A percentile compares a stretch with the other conserved stretches of the same genome.
phyloP scores from a whole-genome alignment of 352 stramenopile genomes.

The Globisporangium megalacanthum region DNA sequence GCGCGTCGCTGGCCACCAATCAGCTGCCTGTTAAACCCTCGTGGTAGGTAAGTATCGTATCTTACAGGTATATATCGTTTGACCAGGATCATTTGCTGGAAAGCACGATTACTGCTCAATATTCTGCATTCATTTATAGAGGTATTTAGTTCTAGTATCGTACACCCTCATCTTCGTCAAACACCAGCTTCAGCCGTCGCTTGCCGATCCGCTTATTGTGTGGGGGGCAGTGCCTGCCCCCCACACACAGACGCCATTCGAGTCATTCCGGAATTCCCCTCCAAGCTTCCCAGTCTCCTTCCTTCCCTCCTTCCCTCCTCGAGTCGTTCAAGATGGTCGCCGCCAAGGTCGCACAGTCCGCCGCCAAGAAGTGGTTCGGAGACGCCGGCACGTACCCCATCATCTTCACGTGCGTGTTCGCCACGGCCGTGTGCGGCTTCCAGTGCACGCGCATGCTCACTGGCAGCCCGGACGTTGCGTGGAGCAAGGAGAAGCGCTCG shows the following conservation, averaged over 20 bases:
- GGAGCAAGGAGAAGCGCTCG: conserved; percentile 72
- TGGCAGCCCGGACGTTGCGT: conserved; percentile 69
- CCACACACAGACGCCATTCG: not conserved
- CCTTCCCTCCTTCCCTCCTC: conserved; percentile 2
- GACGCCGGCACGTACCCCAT: conserved; percentile 77
- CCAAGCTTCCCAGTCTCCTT: conserved; percentile 2
- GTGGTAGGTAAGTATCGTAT: too few relatives aligned
- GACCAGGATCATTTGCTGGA: too few relatives aligned
- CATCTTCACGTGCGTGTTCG: conserved; percentile 60
- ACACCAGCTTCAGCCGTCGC: conserved; percentile 20
- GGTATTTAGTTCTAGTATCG: too few relatives aligned
- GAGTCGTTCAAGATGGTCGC: conserved; percentile 43
- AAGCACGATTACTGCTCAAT: too few relatives aligned
- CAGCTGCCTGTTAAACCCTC: too few relatives aligned
- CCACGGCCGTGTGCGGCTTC: conserved; percentile 56
- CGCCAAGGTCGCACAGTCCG: conserved; percentile 36
- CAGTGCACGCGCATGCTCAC: conserved; percentile 68
- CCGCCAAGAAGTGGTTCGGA: conserved; percentile 65
- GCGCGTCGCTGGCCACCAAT: too few relatives aligned
- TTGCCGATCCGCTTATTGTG: not conserved
- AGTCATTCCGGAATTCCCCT: conserved; percentile 67
- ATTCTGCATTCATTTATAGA: too few relatives aligned
- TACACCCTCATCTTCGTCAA: too few relatives aligned
- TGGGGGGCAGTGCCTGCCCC: not conserved
- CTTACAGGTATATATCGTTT: too few relatives aligned